Evolutionary conservation across 2,329 filamentous ascomycete genomes (phyloP).

Genomic region (Drechslera avenae): DNA sequence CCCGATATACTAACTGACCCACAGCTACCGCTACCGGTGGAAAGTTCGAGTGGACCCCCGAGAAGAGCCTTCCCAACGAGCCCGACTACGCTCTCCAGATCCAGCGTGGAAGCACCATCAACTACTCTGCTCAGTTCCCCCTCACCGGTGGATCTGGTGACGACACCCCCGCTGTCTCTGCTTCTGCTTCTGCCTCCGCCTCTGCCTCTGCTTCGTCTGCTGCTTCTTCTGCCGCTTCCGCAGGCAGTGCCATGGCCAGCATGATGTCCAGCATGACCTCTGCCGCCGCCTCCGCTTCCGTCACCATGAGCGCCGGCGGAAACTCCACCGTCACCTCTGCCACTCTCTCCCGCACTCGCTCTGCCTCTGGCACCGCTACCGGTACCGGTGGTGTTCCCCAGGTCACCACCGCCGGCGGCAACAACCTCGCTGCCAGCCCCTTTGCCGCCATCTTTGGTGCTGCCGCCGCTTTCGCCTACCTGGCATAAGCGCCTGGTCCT

Average conservation of each 20-base stretch:
- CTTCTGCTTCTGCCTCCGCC: conserved; percentile 17
- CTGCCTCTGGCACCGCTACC: conserved; percentile 21
- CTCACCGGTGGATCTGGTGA: conserved; percentile 43
- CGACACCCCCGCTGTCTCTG: conserved; percentile 21
- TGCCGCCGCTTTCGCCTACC: conserved; percentile 50
- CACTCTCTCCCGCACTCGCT: conserved; percentile 27
- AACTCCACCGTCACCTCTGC: conserved; percentile 37
- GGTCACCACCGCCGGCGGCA: conserved; percentile 32
- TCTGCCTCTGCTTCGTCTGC: conserved; percentile 28
- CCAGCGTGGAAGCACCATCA: conserved; percentile 56
- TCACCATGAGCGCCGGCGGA: conserved; percentile 23
- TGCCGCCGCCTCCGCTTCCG: conserved; percentile 34
- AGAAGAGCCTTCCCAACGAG: conserved; percentile 50
- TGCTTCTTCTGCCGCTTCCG: conserved; percentile 19
- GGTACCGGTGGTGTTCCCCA: conserved; percentile 16
- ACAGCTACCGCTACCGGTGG: conserved; percentile 53
- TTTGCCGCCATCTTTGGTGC: conserved; percentile 50
- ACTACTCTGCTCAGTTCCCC: conserved; percentile 61
- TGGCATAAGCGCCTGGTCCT: conserved; percentile 45
- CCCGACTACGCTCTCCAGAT: conserved; percentile 65
- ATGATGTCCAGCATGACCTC: conserved; percentile 31
- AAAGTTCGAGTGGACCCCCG: conserved; percentile 59
- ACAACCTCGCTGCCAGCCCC: conserved; percentile 43
- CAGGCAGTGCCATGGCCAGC: conserved; percentile 11
- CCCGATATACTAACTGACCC: conserved; percentile 15